Conservation (phyloP, 345 rosid species). For the thale cress (Arabidopsis thaliana) region DNA sequence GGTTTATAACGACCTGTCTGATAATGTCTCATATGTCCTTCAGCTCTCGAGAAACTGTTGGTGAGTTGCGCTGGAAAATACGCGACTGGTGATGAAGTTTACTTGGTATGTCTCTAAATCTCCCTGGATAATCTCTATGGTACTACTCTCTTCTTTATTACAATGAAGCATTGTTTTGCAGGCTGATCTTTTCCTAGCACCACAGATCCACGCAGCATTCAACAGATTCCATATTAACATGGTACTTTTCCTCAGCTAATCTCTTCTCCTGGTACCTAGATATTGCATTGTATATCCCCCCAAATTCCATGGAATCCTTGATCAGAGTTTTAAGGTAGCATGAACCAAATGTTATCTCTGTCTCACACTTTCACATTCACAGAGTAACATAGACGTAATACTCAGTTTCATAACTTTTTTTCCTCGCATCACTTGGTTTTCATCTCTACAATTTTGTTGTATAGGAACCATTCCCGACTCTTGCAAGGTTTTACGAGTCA, state of each 20-base stretch:
- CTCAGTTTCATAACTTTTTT: not conserved
- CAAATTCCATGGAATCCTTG: not conserved
- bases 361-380: not conserved
- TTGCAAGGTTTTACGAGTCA: slow-evolving; percentile 59
- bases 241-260: slow-evolving; percentile 50
- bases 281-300: not conserved
- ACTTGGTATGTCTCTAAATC: slow-evolving; percentile 51
- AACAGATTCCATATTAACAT: slow-evolving; percentile 65
- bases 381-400: not conserved
- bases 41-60: slow-evolving; percentile 78
- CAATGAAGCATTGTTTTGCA: slow-evolving; percentile 45
- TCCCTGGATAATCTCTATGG: slow-evolving; percentile 20
- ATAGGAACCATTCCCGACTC: slow-evolving; percentile 61
- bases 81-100: slow-evolving; percentile 79
- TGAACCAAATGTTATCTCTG: not conserved
- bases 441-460: not conserved
- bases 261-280: not conserved
- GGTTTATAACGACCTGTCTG: not conserved
- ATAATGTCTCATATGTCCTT: slow-evolving; percentile 34
- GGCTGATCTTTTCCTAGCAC: slow-evolving; percentile 87
- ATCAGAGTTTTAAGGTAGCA: not conserved
- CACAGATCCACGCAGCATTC: slow-evolving; percentile 62
- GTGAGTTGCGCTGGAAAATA: slow-evolving; percentile 67
- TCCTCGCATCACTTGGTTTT: not conserved
- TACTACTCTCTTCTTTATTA: not conserved